Conservation (phyloP, 768 basidiomycete species). For the Symmetrospora coprosmae region DNA sequence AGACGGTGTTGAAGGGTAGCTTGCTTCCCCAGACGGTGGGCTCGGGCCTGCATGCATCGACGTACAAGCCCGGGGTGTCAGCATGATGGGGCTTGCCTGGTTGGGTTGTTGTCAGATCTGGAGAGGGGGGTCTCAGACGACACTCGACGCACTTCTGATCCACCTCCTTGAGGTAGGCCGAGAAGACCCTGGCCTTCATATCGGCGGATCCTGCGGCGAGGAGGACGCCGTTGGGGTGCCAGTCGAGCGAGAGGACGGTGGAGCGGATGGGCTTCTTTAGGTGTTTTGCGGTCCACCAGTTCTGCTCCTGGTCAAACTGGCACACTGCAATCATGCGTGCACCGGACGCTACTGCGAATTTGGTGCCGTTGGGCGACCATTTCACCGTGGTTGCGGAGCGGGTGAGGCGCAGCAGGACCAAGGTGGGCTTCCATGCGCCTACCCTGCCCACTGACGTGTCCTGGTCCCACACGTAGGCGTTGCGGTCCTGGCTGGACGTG, state of each 20-base stretch:
- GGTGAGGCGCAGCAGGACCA: conserved; percentile 90
- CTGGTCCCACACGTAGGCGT: conserved; percentile 89
- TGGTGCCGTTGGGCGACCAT: conserved; percentile 96
- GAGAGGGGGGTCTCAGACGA: too few relatives aligned
- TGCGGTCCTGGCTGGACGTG: conserved; percentile 95
- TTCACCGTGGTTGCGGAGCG: conserved; percentile 85
- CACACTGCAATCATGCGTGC: conserved; percentile 93
- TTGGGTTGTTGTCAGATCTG: too few relatives aligned
- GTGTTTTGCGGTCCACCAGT: conserved; percentile 97
- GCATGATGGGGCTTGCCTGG: too few relatives aligned
- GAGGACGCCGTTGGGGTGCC: conserved; percentile 98
- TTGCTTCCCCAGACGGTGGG: conserved; percentile 95
- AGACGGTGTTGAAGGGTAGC: conserved; percentile 91
- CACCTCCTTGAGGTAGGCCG: conserved; percentile 95
- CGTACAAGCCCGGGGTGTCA: neutral
- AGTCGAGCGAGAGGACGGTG: conserved; percentile 84
- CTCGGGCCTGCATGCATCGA: conserved; percentile 48
- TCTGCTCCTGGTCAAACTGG: conserved; percentile 90
- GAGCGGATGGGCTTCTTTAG: conserved; percentile 95
- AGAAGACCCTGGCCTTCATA: conserved; percentile 93
- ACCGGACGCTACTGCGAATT: conserved; percentile 95
- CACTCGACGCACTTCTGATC: conserved; percentile 57
- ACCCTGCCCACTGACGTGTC: conserved; percentile 40
- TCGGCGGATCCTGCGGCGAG: conserved; percentile 95
- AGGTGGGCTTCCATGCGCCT: conserved; percentile 91